Evolutionary conservation across 768 basidiomycete species (phyloP), one percentile per base, ranked within the genome.

Genomic region (Auricularia cornea): DNA sequence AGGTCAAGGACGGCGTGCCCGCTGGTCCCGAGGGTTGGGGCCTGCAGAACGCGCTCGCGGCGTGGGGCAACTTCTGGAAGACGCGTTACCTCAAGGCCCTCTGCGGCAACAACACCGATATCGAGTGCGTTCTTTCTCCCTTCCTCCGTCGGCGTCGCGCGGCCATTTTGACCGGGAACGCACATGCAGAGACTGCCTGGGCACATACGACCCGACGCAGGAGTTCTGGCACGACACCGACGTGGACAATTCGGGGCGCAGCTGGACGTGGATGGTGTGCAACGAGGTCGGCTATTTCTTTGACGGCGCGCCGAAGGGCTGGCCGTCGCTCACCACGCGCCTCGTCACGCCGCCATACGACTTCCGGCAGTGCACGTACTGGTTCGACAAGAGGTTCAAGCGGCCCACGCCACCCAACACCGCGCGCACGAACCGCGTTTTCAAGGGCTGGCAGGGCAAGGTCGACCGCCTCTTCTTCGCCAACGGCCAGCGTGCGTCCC

Each of bases 181-280:
- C 28, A n/a, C 30, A n/a, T 29, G 2, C 44, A 76, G 73, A 20
- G 70, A 73, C 6, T 80, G 79, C 59, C 69, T 81, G 26, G 80
- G 80, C 11, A 73, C 77, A 3, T 80, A 81, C 59, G 64, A 82
- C 63, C 38, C 74, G 1, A 76, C 65, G 23, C 65, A 70, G 60
- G 59, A 71, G 1, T 81, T 68, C 70, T 90, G 78, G 74, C 86
- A 84, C 14, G 74, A 86, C 65, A 84, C 77, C 2, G 71, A 76
- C 3, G 72, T 90, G 40, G 74, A 88, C 70, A 84, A 90, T 64
- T 63, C 76, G 0, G 66, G 64, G 3, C 81, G 89, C 28, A 88
- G 88, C 3, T 91, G 88, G 88, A 72, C 76, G 63, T 90, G 89
- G 89, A 83, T 88, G 68, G 81, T 85, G 85, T 90, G 89, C 69